Base-by-base conservation (phyloP, 2,329 filamentous ascomycete species). In the Penicillium sp. region DNA sequence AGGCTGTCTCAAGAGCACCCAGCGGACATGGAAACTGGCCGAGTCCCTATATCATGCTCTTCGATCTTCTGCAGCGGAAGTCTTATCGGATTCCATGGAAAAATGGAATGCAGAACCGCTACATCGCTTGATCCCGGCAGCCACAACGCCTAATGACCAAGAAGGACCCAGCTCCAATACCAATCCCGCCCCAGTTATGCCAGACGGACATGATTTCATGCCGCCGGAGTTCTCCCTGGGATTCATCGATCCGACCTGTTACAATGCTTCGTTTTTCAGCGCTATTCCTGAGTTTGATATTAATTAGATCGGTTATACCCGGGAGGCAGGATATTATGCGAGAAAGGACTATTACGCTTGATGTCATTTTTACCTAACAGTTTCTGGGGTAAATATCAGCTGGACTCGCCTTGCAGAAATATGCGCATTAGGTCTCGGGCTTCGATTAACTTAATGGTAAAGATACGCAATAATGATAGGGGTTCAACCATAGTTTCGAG, bases 1-100 rank as follows among this genome's bases (percentile, higher is more conserved):
- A 6, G 66, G 66, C 1, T 67, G 64, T 38, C 49, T 69, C 22
- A 68, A 68, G 42, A 60, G 57, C 19, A 58, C 61, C 15, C 61
- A 58, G 17, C 53, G 57, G 7, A 68, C 57, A 6, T 68, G 66
- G 66, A 50, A 53, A 33, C 49, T 68, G 4, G 65, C 64, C 3
- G 57, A 63, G 29, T 48, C 56, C 19, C 59, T 65, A 1, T 64
- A 66, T 26, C 57, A 58, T 7, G 54, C 57, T 38, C 48, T 68
- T 6, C 55, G 64, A 32, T 53, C 53, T 1, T 61, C 61, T 9
- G 63, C 65, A 8, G 57, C 64, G 4, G 62, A 67, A 22, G 56
- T 61, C 13, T 44, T 64, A 29, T 62, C 61, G 10, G 59, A 60
- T 28, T 59, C 61, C 3, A 62, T 64, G 50, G 61, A 60, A 29